Evolutionary conservation across 129 eudicot genomes (phyloP), one percentile per base, ranked within the genome.

Genomic region (Lactuca saligna): DNA sequence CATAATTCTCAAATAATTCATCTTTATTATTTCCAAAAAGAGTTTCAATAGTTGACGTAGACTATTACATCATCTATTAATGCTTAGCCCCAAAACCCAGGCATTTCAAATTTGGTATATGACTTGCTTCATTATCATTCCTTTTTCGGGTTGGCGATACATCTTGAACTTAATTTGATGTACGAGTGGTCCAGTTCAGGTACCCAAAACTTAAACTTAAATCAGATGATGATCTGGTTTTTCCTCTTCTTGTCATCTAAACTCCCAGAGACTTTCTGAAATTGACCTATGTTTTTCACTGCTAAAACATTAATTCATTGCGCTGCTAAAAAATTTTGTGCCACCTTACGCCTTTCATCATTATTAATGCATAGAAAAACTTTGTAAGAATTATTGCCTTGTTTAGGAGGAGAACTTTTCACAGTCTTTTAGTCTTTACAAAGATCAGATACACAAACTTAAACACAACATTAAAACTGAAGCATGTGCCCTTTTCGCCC

Each of bases 401-500:
- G n/a, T n/a, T n/a, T n/a, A n/a, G n/a, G n/a, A n/a, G n/a, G 66
- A 41, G 48, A 41, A n/a, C 51, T 44, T 44, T 44, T 44, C 51
- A 44, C n/a, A 11, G 46, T 41, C 75, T 53, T 76, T 7, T 76
- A 70, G 2, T 68, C 65, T 61, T 69, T 75, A 9, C 57, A 35
- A 11, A 15, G 61, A 75, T 67, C 62, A 13, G 62, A 49, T 50
- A 3, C 29, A 61, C 61, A 41, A 61, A 76, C 49, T 54, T 63
- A 15, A 76, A 62, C 25, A 76, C 12, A 16, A 41, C 70, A 54
- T 41, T 82, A 54, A 89, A 89, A 69, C 70, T 70, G 75, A 89
- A 86, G 54, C 91, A 88, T 31, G 95, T 84, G 14, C 98, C 98
- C 49, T 37, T 88, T 79, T 86, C 83, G n/a, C 85, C 89, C 0